Evolutionary conservation across 2,329 filamentous ascomycete species (phyloP).

Genomic region (Lecanosticta acicola): DNA sequence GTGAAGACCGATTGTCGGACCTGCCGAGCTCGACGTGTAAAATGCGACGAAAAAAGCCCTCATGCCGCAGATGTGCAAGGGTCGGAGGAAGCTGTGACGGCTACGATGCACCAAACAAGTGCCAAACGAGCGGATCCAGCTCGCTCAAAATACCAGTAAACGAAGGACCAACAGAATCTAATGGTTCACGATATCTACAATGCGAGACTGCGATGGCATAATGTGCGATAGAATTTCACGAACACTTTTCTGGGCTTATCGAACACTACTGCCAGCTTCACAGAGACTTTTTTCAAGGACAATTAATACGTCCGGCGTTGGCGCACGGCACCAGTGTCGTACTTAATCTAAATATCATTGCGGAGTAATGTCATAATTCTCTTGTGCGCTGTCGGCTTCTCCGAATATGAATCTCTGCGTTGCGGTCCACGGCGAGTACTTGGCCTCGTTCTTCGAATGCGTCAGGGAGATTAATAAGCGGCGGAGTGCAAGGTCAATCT

Average conservation of each 20-base stretch:
- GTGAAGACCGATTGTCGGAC: slow-evolving; percentile 12
- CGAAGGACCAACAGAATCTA: too few relatives aligned
- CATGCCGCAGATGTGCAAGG: slow-evolving; percentile 10
- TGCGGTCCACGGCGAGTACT: neutral
- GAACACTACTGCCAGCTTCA: too few relatives aligned
- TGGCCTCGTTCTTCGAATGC: neutral
- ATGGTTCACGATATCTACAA: too few relatives aligned
- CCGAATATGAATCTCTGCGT: neutral
- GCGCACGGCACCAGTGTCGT: neutral
- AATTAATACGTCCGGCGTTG: neutral
- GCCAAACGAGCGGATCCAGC: too few relatives aligned
- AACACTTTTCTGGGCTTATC: too few relatives aligned
- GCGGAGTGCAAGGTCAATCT: neutral
- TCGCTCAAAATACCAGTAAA: too few relatives aligned
- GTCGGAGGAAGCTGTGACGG: too few relatives aligned
- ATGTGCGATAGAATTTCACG: too few relatives aligned
- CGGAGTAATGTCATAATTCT: neutral
- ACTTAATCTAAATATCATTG: neutral
- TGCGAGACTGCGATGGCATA: too few relatives aligned
- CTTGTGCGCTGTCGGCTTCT: neutral
- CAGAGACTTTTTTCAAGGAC: too few relatives aligned
- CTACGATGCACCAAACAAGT: too few relatives aligned
- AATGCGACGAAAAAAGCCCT: slow-evolving; percentile 12
- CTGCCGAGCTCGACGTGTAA: slow-evolving; percentile 14
- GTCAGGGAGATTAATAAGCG: neutral